These are phyloP conservation scores for Hygrocybe coccinea DNA, from an alignment of 768 basidiomycete genomes.

Conservation along the genomic window DNA sequence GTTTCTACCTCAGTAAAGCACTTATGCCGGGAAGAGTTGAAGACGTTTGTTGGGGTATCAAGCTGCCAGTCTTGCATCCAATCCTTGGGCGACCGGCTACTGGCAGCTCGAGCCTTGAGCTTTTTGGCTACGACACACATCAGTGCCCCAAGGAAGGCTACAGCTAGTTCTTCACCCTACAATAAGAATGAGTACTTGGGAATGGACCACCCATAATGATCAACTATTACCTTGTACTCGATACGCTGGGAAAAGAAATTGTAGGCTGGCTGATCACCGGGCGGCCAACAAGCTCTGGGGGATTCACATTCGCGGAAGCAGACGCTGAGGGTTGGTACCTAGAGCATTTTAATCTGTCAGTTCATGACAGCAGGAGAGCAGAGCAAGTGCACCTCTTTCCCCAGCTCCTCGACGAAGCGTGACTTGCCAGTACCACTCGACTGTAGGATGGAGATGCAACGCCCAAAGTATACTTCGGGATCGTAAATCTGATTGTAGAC, in stretches of 20 bases:
- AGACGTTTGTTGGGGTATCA: not conserved
- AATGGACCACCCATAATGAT: not conserved
- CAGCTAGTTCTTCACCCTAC: slow-evolving; percentile 7
- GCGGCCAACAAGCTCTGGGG: slow-evolving; percentile 1
- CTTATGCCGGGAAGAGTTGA: not conserved
- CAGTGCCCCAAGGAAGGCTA: slow-evolving; percentile 4
- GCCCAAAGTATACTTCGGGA: too few species aligned
- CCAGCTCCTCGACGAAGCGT: too few species aligned
- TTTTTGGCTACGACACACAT: slow-evolving; percentile 1
- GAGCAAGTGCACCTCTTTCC: not conserved
- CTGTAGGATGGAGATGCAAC: too few species aligned
- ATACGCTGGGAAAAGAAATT: not conserved
- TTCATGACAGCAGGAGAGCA: not conserved
- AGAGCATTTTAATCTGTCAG: not conserved
- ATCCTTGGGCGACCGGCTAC: not conserved
- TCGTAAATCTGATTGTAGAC: too few species aligned
- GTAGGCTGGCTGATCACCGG: not conserved
- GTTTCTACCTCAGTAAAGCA: not conserved
- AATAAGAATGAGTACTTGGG: not conserved
- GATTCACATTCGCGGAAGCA: not conserved
- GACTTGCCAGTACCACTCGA: too few species aligned
- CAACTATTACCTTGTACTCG: not conserved
- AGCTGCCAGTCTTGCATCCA: not conserved
- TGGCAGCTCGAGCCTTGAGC: not conserved
- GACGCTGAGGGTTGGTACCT: slow-evolving; percentile 1